phyloP scores from a whole-genome alignment of 352 stramenopile genomes.

The Globisporangium solare region DNA sequence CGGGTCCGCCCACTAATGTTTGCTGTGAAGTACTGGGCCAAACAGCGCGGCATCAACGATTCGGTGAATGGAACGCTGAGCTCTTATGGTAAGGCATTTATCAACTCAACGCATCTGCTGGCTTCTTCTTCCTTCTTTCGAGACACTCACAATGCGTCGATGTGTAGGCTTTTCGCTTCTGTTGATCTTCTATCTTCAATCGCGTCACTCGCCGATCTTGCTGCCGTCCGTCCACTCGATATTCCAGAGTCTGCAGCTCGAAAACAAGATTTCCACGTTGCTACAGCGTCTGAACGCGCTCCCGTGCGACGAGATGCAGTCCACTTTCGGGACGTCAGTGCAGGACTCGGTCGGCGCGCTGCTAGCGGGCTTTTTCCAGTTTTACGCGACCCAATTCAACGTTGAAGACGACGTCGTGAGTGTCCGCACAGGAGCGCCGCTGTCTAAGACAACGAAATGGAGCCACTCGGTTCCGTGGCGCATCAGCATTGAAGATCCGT shows the following conservation, averaged over 20 bases:
- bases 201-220: conserved; percentile 41
- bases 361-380: conserved; percentile 96
- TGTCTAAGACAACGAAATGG: conserved; percentile 74
- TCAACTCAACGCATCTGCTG: background rate
- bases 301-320: conserved; percentile 31
- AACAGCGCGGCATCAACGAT: conserved; percentile 96
- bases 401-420: conserved; percentile 92
- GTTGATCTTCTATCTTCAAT: conserved; percentile 96
- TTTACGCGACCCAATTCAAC: conserved; percentile 95
- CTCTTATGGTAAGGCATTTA: conserved; percentile 86
- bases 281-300: conserved; percentile 72
- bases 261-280: conserved; percentile 88
- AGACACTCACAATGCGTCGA: background rate
- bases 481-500: conserved; percentile 85
- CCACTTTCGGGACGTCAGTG: conserved; percentile 58
- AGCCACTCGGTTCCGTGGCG: conserved; percentile 62
- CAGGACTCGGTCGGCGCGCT: conserved; percentile 88
- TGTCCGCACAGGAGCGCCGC: conserved; percentile 66
- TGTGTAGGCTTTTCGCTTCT: conserved; percentile 91
- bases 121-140: background rate
- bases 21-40: conserved; percentile 98
- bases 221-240: conserved; percentile 38
- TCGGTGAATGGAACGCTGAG: conserved; percentile 94
- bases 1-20: conserved; percentile 91
- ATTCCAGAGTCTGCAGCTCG: conserved; percentile 69